Evolutionary conservation across 345 rosid species (phyloP).

Genomic region (Salix brachista): DNA sequence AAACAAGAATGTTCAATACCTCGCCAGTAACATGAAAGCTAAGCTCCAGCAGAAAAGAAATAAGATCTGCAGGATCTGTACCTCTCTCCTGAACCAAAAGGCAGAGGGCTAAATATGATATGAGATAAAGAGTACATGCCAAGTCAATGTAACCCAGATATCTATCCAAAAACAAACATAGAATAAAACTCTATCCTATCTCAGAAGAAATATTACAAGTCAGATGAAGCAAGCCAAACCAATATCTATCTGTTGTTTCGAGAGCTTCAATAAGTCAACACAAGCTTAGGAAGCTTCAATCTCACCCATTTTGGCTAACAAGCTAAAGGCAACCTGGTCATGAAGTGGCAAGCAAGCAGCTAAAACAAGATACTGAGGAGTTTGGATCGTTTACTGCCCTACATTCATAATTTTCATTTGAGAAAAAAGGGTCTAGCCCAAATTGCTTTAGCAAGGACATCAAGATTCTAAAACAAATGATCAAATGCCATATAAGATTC

Average conservation of each 20-base stretch:
- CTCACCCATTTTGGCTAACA: not conserved
- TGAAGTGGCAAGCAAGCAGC: too few species aligned
- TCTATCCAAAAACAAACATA: too few species aligned
- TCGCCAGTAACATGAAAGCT: slow-evolving; percentile 90
- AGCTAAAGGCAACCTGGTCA: too few species aligned
- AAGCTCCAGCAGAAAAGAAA: slow-evolving; percentile 91
- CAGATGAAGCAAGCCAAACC: not conserved
- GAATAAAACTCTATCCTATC: too few species aligned
- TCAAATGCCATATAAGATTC: not conserved
- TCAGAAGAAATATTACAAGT: too few species aligned
- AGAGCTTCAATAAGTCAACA: not conserved
- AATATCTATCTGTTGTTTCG: not conserved
- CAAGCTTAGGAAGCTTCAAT: too few species aligned
- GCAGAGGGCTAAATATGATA: slow-evolving; percentile 1
- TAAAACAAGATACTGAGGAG: too few species aligned
- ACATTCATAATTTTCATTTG: too few species aligned
- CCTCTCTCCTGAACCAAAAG: slow-evolving; percentile 70
- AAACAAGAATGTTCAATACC: slow-evolving; percentile 38
- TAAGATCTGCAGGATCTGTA: slow-evolving; percentile 75
- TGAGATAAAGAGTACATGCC: not conserved
- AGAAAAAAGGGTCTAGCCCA: not conserved
- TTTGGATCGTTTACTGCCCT: too few species aligned
- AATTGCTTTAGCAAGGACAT: not conserved
- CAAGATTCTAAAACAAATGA: not conserved
- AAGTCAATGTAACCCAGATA: too few species aligned